phyloP scores from a whole-genome alignment of 2,329 filamentous ascomycete genomes.

The Fusarium sp. region DNA sequence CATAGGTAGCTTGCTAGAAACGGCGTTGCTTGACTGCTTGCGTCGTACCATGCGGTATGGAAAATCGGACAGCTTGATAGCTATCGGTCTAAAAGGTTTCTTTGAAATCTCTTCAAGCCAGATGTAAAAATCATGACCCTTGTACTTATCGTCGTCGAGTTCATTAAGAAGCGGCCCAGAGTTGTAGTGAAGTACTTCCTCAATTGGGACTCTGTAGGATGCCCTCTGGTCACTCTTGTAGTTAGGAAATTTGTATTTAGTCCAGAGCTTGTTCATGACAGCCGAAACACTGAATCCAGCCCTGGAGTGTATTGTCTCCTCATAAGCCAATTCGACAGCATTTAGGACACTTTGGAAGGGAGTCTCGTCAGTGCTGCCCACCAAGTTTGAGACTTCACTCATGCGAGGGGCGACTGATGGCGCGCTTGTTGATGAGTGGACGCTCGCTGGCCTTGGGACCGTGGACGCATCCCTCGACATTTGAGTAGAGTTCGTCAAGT shows the following conservation, averaged over 20 bases:
- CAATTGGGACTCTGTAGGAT: constrained; percentile 56
- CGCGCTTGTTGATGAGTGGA: constrained; percentile 9
- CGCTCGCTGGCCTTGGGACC: constrained; percentile 10
- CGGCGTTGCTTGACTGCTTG: constrained; percentile 37
- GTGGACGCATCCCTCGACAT: constrained; percentile 8
- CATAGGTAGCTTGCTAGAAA: constrained; percentile 7
- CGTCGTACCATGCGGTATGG: constrained; percentile 44
- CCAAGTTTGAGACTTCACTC: neutral
- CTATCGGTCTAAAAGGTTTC: constrained; percentile 45
- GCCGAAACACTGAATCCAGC: constrained; percentile 37
- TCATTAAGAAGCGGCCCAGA: constrained; percentile 53
- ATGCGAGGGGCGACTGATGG: constrained; percentile 6
- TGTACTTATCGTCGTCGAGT: constrained; percentile 52
- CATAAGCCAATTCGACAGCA: constrained; percentile 43
- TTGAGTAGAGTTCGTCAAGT: constrained; percentile 2
- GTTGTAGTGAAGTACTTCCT: constrained; percentile 60
- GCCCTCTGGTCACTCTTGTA: constrained; percentile 45
- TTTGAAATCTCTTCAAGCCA: constrained; percentile 51
- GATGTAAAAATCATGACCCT: constrained; percentile 47
- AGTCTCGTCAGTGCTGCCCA: constrained; percentile 21
- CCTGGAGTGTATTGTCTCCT: constrained; percentile 31
- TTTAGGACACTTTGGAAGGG: constrained; percentile 47
- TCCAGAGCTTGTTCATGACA: constrained; percentile 50
- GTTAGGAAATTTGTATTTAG: constrained; percentile 48
- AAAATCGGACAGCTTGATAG: constrained; percentile 47